These are phyloP conservation scores for Cinchona pubescens DNA, from an alignment of 257 asterid species.

Conservation along the genomic window DNA sequence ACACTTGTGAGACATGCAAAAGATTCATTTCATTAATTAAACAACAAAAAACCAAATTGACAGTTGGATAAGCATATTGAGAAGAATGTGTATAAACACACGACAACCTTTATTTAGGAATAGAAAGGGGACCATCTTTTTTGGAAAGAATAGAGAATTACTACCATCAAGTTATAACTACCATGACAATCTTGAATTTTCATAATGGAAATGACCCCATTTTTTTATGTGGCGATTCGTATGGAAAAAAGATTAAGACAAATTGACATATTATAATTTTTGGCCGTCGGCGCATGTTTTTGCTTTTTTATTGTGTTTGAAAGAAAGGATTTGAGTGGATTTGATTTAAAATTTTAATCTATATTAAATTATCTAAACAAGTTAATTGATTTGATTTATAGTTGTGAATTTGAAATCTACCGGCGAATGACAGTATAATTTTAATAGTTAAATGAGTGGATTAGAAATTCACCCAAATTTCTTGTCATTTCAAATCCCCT, in stretches of 20 bases:
- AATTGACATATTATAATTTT: background rate
- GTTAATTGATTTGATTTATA: too few species aligned
- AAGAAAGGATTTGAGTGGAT: too few species aligned
- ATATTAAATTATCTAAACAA: too few species aligned
- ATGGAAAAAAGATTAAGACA: constrained; percentile 5
- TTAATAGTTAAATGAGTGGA: too few species aligned
- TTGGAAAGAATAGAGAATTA: background rate
- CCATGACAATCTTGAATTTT: constrained; percentile 5
- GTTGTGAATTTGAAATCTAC: too few species aligned
- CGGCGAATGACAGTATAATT: too few species aligned
- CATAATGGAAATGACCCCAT: background rate
- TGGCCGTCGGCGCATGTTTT: constrained; percentile 8
- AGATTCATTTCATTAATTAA: constrained; percentile 8
- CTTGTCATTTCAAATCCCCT: too few species aligned
- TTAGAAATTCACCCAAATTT: too few species aligned
- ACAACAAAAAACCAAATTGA: background rate
- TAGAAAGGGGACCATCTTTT: constrained; percentile 10
- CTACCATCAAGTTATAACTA: background rate
- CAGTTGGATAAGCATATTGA: constrained; percentile 23
- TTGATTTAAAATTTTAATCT: too few species aligned
- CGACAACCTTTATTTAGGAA: constrained; percentile 5
- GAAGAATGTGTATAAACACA: background rate
- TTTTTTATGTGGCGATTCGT: constrained; percentile 28
- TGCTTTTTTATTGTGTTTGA: too few species aligned
- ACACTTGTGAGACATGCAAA: background rate